Percentiles rank a stretch among this genome's conserved stretches.
phyloP scores from a whole-genome alignment of 2,329 filamentous ascomycete genomes.

The Sordariomycetes sp. region DNA sequence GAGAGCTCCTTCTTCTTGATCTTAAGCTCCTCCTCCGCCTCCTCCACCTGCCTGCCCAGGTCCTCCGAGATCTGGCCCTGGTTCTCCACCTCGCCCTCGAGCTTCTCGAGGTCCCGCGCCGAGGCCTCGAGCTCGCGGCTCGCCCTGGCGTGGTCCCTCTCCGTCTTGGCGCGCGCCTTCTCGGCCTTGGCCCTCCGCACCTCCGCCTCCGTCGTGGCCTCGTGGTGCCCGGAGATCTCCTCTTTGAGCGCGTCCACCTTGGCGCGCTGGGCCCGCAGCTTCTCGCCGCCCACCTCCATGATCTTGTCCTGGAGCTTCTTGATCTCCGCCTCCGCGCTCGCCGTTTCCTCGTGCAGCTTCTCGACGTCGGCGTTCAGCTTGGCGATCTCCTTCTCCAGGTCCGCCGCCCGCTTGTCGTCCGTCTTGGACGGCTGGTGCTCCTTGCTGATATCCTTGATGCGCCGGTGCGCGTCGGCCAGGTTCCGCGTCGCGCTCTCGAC shows the following conservation, averaged over 20 bases:
- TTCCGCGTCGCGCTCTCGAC: slow-evolving; percentile 80
- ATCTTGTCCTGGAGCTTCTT: slow-evolving; percentile 90
- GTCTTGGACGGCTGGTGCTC: slow-evolving; percentile 73
- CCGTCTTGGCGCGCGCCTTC: slow-evolving; percentile 80
- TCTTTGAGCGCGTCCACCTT: slow-evolving; percentile 85
- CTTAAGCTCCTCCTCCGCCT: slow-evolving; percentile 69
- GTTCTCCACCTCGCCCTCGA: slow-evolving; percentile 68
- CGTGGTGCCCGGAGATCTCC: slow-evolving; percentile 68
- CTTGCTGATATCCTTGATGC: slow-evolving; percentile 72
- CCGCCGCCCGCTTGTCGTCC: slow-evolving; percentile 63
- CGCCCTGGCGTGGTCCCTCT: slow-evolving; percentile 71
- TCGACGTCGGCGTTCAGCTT: slow-evolving; percentile 68
- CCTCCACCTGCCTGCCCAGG: slow-evolving; percentile 62
- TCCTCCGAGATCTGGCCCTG: slow-evolving; percentile 68
- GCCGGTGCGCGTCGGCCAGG: slow-evolving; percentile 70
- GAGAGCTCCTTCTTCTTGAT: slow-evolving; percentile 73
- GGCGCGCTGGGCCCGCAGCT: slow-evolving; percentile 77
- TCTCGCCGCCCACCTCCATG: slow-evolving; percentile 95
- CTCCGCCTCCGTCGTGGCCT: slow-evolving; percentile 78
- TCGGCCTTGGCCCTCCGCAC: slow-evolving; percentile 86
- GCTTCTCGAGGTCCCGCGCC: slow-evolving; percentile 59
- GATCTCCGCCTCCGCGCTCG: slow-evolving; percentile 85
- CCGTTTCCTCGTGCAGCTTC: slow-evolving; percentile 73
- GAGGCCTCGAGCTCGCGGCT: slow-evolving; percentile 68
- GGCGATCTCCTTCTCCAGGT: slow-evolving; percentile 67